Base-by-base conservation (phyloP, 208 protist species). In the Acanthamoeba rhysodes region DNA sequence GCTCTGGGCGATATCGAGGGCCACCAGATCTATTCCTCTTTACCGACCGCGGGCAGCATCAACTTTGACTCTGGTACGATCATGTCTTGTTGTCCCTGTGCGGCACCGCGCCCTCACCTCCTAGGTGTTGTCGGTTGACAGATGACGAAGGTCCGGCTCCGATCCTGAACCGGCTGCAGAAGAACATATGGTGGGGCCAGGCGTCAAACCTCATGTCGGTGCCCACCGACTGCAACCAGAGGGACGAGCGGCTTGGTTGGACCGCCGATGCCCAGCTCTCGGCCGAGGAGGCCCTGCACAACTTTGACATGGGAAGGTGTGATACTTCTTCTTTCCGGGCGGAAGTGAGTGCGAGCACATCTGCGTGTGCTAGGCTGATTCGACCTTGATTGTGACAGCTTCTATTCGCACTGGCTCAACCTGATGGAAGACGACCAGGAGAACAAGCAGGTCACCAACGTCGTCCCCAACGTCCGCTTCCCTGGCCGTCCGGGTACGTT, bases 161-260 rank as follows among this genome's bases (percentile, higher is more conserved):
- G 20, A 72, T 95, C 41, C 59, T 97, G 7, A 97, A 96, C 34
- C 18, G 62, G 2, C 27, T 97, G 37, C 95, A 97, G 41, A 32
- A 14, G 27, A 64, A 57, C 78, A 95, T 95, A 4, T 34, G 87
- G 20, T 76, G 95, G 41, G 95, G 95, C n/a, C 96, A 97, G 80
- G 45, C 48, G 22, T 95, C 84, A 10, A 97, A 97, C 70, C 50
- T 96, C 41, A 94, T 96, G 95, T 95, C 94, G 27, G 70, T 97
- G 3, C 94, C 95, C 10, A 97, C 96, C 18, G 96, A 97, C 90
- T 97, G 96, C 82, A 70, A 94, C 80, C 96, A 97, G 85, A 64
- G 96, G 41, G 96, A 97, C 84, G 96, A 97, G 94, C 95, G 96
- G 10, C 88, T 97, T 6, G 96, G 96, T 0, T 97, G 96, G 96